These are phyloP conservation scores for Kodamaea hsintzibuensis DNA, from an alignment of 805 yeast species.

Conservation along the genomic window DNA sequence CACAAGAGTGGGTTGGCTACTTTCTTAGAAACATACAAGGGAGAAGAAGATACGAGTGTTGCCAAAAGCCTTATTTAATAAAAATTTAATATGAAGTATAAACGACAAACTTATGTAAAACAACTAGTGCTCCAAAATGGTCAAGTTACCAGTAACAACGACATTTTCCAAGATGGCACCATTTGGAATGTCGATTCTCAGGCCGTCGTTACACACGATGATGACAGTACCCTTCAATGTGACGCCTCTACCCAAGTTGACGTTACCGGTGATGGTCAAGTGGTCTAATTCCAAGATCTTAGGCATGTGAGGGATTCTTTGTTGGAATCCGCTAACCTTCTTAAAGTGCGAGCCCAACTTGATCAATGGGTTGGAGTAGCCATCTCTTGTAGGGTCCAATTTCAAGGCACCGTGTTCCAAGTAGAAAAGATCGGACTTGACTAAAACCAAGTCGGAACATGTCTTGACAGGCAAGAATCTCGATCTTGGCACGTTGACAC, in stretches of 20 bases:
- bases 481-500: slow-evolving; percentile 97
- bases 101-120: background rate
- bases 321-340: slow-evolving; percentile 88
- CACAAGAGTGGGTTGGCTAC: slow-evolving; percentile 43
- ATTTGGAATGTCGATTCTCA: slow-evolving; percentile 94
- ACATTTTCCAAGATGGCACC: slow-evolving; percentile 94
- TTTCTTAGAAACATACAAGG: slow-evolving; percentile 35
- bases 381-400: slow-evolving; percentile 81
- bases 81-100: slow-evolving; percentile 5
- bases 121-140: slow-evolving; percentile 83
- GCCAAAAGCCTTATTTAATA: slow-evolving; percentile 23
- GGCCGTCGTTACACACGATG: slow-evolving; percentile 96
- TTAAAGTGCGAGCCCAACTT: slow-evolving; percentile 96
- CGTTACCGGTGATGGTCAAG: slow-evolving; percentile 96
- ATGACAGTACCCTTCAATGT: slow-evolving; percentile 96
- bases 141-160: slow-evolving; percentile 94
- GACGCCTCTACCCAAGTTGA: slow-evolving; percentile 83
- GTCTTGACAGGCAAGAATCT: slow-evolving; percentile 98
- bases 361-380: slow-evolving; percentile 89
- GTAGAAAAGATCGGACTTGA: slow-evolving; percentile 90
- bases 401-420: slow-evolving; percentile 89
- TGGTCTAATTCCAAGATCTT: slow-evolving; percentile 95
- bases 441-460: slow-evolving; percentile 89
- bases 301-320: slow-evolving; percentile 93
- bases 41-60: slow-evolving; percentile 33